Percentiles rank a stretch among this genome's conserved stretches.
Conservation (phyloP, 1,284 basidiomycete species). For the Trametes sp. region DNA sequence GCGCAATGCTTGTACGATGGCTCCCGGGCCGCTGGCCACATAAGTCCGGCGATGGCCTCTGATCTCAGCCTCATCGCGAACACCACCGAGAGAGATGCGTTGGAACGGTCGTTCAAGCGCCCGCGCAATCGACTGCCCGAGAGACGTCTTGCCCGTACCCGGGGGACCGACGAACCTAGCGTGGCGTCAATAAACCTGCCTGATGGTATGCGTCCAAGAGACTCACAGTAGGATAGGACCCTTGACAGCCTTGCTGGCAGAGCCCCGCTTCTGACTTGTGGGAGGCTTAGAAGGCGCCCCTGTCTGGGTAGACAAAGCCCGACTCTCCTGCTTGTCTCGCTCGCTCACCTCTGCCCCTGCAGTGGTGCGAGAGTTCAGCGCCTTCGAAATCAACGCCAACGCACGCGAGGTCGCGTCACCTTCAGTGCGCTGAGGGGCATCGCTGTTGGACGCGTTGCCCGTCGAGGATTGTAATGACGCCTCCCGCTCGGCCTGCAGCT, state of each 20-base stretch:
- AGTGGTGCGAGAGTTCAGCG: constrained; percentile 25
- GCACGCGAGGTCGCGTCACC: constrained; percentile 30
- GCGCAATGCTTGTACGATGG: constrained; percentile 88
- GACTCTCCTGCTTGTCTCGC: neutral
- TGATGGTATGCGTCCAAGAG: neutral
- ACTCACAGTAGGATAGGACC: constrained; percentile 85
- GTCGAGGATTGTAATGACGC: constrained; percentile 18
- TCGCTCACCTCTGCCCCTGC: constrained; percentile 17
- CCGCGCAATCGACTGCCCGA: constrained; percentile 87
- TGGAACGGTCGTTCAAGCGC: constrained; percentile 88
- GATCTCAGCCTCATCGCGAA: constrained; percentile 92
- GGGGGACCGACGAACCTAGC: constrained; percentile 81
- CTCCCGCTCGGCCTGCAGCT: constrained; percentile 56
- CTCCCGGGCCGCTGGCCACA: constrained; percentile 85
- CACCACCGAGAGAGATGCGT: constrained; percentile 91
- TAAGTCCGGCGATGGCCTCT: constrained; percentile 91
- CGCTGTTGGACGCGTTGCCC: constrained; percentile 1
- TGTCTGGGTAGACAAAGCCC: neutral
- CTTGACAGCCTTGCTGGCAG: constrained; percentile 56
- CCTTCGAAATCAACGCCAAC: constrained; percentile 25
- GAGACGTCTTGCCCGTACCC: constrained; percentile 85
- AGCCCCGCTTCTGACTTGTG: constrained; percentile 12
- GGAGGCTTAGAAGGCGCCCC: neutral
- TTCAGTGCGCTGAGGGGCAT: constrained; percentile 14
- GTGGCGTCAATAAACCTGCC: constrained; percentile 3